Evolutionary conservation across 1,284 basidiomycete species (phyloP), one percentile per base, ranked within the genome.

Genomic region (Irpex lacteus): DNA sequence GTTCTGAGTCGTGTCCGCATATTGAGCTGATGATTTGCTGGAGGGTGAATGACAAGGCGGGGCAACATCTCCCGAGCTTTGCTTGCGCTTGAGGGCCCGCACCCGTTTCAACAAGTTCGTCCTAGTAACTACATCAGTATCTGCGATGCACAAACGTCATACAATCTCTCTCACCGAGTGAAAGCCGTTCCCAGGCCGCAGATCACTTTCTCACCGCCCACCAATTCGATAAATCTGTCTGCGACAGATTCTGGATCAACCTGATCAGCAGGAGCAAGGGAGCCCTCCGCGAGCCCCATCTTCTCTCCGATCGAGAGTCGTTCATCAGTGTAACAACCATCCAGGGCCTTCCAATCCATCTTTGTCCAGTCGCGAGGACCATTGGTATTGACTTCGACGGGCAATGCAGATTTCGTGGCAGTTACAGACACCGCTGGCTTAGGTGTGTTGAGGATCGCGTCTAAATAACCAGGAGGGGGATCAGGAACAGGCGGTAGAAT

Each of bases 271-370:
- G 81, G 74, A 0, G 79, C 85, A 55, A 89, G 68, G 26, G 54
- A n/a, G n/a, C 50, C 50, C 7, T 70, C 69, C 19, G 77, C 75
- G 5, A 61, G 55, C n/a, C 65, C 70, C 0, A 76, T 66, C 26
- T 75, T 68, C 34, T 72, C 73, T 1, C 78, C 84, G 36, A 83
- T 68, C 5, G 80, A 78, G 26, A 88, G 73, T 18, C 88, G 78
- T 73, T 89, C 87, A 62, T 90, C 87, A 5, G 87, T 87, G 68
- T 93, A 88, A 71, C 91, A 94, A 32, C 83, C 84, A 73, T 92
- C 90, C 37, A 94, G 80, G 47, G 81, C 73, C 73, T 88, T 91
- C 88, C 89, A 92, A 63, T 89, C 86, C 34, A 86, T 83, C 72
- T 90, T 91, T 5, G 82, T 81, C 88, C 90, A 92, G 47, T 75